Evolutionary conservation across 2,329 filamentous ascomycete genomes (phyloP), one percentile per base, ranked within the genome.

Genomic region (Aspergillus sp.): DNA sequence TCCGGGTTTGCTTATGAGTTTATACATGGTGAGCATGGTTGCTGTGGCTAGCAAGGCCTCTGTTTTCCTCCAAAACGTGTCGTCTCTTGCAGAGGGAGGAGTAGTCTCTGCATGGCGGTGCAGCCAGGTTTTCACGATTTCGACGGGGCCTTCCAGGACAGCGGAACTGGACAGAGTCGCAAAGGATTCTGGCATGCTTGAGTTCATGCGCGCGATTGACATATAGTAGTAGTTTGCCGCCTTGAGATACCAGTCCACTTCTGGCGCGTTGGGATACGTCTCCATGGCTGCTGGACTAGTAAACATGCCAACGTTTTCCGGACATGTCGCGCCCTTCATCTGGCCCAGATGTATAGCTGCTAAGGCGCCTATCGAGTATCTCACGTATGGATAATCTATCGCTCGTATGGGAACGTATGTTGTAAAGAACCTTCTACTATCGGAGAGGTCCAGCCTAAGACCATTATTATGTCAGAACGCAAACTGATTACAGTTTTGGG

Each of bases 21-120:
- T 86, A 58, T 87, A 88, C 0, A 85, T 81, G 59, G 84, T 87
- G 1, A 89, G 75, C 1, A 89, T 86, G 0, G 84, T 82, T 1
- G 85, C 83, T 3, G 86, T 83, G 3, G 85, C 84, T 8, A 88
- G 75, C 7, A 87, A 75, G 49, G 88, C 84, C 64, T 88, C 85
- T 3, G 81, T 78, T 63, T 81, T 81, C 52, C 78, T 78, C 38
- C 77, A 67, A 38, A 77, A 62, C 59, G 62, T 41, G n/a, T 58
- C 60, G 32, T 62, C 61, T 4, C 53, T 41, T 13, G 44, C 51
- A 2, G 54, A 23, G 8, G 57, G 27, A 13, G 23, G 48, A 10
- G 54, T 39, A 27, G 67, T 61, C 59, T 63, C 61, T 21, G 61
- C 7, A 21, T 66, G 61, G 15, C 62, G 64, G 21, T 55, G 62